Base-by-base conservation (phyloP, 2,329 filamentous ascomycete genomes). In the Penicillium sp. region DNA sequence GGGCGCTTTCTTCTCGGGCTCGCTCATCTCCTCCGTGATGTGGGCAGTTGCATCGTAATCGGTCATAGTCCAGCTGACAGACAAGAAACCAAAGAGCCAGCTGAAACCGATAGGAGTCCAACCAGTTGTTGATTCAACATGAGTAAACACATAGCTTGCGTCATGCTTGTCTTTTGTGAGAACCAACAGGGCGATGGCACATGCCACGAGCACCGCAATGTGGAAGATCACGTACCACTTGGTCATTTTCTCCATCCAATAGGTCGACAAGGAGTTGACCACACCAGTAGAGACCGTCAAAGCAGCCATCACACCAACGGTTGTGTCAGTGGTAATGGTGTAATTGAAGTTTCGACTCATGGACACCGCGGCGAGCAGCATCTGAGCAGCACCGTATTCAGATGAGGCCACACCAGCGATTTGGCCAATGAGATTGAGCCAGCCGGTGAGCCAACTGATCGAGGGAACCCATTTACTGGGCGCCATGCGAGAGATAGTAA, bases 61-160 rank as follows among this genome's bases (percentile, higher is more conserved):
- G 4, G 82, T 85, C 82, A 86, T 85, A 53, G 82, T 85, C 83
- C 83, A 86, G 21, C 79, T 79, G 37, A 84, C 83, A 2, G 81
- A 82, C 26, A 86, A 72, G 66, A 84, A 85, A n/a, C 83, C 83
- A 57, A 86, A 85, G n/a, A 85, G 66, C 66, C 83, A 85, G 3
- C 80, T 81, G 68, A 81, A 85, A 22, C 82, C 83, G 2, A 77
- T 70, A 0, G 82, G 82, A 0, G 65, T 74, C 83, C 83, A 86
- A 35, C 83, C 83, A 0, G 79, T 82, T 24, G 70, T 70, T 2
- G 80, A 75, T 45, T 81, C 75, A 50, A 84, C 76, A 51, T 84
- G 65, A 8, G 82, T 84, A 65, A 85, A 86, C 37, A 82, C 83
- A 61, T 84, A 85, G 21, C 69, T 68, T 14, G 82, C 78, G 52